phyloP scores from a whole-genome alignment of 495 filamentous ascomycete species.

The Hypomontagnella submonticulosa region DNA sequence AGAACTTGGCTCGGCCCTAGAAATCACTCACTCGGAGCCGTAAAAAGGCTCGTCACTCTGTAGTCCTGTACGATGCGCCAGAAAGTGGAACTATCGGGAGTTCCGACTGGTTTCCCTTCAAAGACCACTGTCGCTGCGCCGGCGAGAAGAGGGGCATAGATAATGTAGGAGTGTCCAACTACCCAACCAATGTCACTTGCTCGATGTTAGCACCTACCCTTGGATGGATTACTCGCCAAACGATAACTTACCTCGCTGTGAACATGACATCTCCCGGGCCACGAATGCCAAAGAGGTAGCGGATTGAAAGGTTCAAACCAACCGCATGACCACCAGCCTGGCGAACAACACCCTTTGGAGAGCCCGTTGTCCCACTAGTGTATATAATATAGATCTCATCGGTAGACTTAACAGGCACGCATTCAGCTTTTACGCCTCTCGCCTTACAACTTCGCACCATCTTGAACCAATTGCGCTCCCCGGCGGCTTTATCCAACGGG shows the following conservation, averaged over 20 bases:
- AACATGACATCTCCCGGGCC: conserved; percentile 88
- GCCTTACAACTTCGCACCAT: conserved; percentile 73
- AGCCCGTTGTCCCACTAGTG: conserved; percentile 83
- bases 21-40: conserved; percentile 73
- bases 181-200: conserved; percentile 85
- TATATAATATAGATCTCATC: conserved; percentile 93
- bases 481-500: conserved; percentile 67
- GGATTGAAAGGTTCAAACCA: conserved; percentile 80
- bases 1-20: conserved; percentile 21
- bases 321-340: conserved; percentile 90
- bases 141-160: conserved; percentile 81
- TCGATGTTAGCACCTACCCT: conserved; percentile 46
- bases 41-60: conserved; percentile 84
- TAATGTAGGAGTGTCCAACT: conserved; percentile 84
- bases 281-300: conserved; percentile 80
- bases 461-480: conserved; percentile 82
- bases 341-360: conserved; percentile 88
- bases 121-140: conserved; percentile 90
- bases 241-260: conserved; percentile 63
- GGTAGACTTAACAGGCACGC: conserved; percentile 79
- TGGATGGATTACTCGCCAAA: conserved; percentile 17
- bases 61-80: conserved; percentile 89
- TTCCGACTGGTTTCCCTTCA: conserved; percentile 92
- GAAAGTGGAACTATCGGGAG: conserved; percentile 85
- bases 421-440: conserved; percentile 70